Percentiles rank a stretch among this genome's conserved stretches.
Conservation (phyloP, 805 yeast genomes). For the Kuraishia ogatae region DNA sequence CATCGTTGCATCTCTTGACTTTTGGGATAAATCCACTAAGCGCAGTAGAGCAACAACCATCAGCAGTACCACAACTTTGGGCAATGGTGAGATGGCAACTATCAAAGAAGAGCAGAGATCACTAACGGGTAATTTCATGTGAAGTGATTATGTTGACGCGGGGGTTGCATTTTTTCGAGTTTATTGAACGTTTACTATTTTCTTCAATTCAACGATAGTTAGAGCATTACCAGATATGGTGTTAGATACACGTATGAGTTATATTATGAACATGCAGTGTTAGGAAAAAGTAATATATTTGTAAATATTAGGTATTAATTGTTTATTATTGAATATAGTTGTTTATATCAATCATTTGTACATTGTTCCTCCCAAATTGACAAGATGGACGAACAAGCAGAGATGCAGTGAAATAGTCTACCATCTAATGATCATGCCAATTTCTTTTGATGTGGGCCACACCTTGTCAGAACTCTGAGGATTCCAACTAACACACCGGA, state of each 20-base stretch:
- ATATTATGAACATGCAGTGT: no score
- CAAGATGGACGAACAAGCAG: neutral
- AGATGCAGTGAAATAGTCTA: neutral
- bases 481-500: no score
- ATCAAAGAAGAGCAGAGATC: neutral
- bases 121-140: neutral
- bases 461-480: no score
- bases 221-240: neutral
- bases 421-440: neutral
- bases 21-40: constrained; percentile 46
- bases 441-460: neutral
- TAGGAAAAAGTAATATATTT: no score
- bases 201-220: neutral
- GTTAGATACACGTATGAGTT: neutral
- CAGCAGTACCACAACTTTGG: neutral
- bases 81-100: neutral
- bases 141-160: neutral
- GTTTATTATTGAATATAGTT: neutral
- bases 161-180: neutral
- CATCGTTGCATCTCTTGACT: constrained; percentile 86
- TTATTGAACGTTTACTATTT: neutral
- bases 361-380: neutral
- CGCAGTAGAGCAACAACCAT: neutral
- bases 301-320: neutral
- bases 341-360: neutral